Conservation (phyloP, 345 rosid species). For the Euphorbia tirucalli region DNA sequence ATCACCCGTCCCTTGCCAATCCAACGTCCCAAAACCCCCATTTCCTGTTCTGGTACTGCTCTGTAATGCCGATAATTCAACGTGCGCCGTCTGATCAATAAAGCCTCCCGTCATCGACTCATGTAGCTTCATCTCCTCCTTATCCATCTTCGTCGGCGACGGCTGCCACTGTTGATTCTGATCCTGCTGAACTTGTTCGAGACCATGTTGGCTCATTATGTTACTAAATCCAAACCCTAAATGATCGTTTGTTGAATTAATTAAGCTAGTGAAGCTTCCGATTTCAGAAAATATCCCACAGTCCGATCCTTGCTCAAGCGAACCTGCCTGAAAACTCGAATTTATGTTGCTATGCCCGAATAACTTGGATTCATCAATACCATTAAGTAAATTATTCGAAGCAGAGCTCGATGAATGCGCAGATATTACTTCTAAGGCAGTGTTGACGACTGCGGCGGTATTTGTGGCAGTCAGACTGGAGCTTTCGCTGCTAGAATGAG, state of each 20-base stretch:
- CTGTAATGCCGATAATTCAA: slow-evolving; percentile 32
- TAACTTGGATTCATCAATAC: slow-evolving; percentile 20
- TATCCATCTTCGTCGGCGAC: slow-evolving; percentile 25
- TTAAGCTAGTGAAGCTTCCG: slow-evolving; percentile 53
- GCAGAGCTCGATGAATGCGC: slow-evolving; percentile 42
- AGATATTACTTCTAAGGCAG: slow-evolving; percentile 44
- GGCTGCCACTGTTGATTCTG: slow-evolving; percentile 33
- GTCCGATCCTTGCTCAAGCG: slow-evolving; percentile 51
- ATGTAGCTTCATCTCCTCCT: slow-evolving; percentile 32
- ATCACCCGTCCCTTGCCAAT: slow-evolving; percentile 68
- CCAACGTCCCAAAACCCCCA: slow-evolving; percentile 63
- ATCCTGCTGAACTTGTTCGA: slow-evolving; percentile 19
- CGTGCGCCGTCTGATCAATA: slow-evolving; percentile 49
- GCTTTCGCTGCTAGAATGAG: slow-evolving; percentile 78
- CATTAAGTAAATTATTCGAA: slow-evolving; percentile 17
- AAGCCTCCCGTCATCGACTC: slow-evolving; percentile 36
- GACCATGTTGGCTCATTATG: slow-evolving; percentile 29
- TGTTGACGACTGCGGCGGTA: slow-evolving; percentile 24
- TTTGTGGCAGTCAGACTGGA: slow-evolving; percentile 72
- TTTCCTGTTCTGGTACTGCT: slow-evolving; percentile 29
- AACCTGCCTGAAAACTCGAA: slow-evolving; percentile 45
- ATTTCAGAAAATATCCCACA: slow-evolving; percentile 68
- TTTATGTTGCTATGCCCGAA: slow-evolving; percentile 15
- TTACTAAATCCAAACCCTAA: slow-evolving; percentile 48
- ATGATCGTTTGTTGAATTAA: slow-evolving; percentile 43